A percentile compares a stretch with the other conserved stretches of the same genome.
phyloP scores from a whole-genome alignment of 192 early-diverging fungal species.

The Geosiphon pyriformis region DNA sequence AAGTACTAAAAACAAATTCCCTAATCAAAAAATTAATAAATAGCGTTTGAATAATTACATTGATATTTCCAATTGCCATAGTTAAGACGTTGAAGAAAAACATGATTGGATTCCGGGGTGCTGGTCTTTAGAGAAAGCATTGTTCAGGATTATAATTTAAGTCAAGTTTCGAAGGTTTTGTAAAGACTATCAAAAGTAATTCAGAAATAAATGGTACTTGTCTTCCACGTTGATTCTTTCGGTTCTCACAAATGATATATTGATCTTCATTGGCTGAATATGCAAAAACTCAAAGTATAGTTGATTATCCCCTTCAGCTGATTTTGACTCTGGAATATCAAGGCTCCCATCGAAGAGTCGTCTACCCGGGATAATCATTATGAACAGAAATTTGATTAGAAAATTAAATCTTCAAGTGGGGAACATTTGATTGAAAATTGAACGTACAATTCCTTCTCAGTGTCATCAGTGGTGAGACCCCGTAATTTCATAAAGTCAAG shows the following conservation, averaged over 20 bases:
- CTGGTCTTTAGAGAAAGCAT: conserved; percentile 33
- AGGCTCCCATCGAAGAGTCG: conserved; percentile 46
- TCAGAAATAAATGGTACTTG: conserved; percentile 26
- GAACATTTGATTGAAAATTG: conserved; percentile 8
- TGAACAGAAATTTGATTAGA: not conserved
- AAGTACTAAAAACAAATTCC: not conserved
- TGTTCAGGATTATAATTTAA: not conserved
- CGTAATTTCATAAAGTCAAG: conserved; percentile 85
- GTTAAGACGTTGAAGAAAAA: conserved; percentile 85
- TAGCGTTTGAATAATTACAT: conserved; percentile 42
- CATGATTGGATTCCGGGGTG: conserved; percentile 44
- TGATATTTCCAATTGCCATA: conserved; percentile 96
- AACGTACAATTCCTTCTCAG: conserved; percentile 39
- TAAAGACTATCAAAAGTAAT: not conserved
- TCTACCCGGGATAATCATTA: conserved; percentile 12
- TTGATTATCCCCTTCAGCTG: conserved; percentile 62
- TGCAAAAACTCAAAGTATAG: conserved; percentile 94
- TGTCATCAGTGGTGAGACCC: conserved; percentile 37
- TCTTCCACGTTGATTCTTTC: conserved; percentile 63
- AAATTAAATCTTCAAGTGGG: not conserved
- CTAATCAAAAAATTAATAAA: not conserved
- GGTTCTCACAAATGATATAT: conserved; percentile 92
- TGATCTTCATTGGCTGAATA: conserved; percentile 90
- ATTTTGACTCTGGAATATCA: conserved; percentile 67
- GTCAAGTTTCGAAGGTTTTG: not conserved